Evolutionary conservation across 2,329 filamentous ascomycete genomes (phyloP), one percentile per base, ranked within the genome.

Genomic region (Fusarium pseudocircinatum): DNA sequence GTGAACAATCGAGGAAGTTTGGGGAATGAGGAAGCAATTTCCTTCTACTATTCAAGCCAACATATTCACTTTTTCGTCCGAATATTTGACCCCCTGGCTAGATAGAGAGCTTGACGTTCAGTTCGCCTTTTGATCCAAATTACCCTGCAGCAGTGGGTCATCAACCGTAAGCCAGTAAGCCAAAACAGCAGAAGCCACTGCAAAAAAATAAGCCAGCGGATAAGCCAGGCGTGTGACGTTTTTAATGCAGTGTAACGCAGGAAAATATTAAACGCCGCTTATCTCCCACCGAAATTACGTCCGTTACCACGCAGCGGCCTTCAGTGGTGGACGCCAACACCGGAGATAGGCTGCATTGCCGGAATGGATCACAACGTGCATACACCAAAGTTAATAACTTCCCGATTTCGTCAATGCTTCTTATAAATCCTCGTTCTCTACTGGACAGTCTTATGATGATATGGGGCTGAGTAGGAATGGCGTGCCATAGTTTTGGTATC

Each of bases 321-420:
- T 54, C 15, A 7, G n/a, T 2, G 15, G 10, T 11, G 36, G 2
- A 28, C 11, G 11, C 37, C 11, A 36, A 16, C 30, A 28, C 11
- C 54, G 54, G 54, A 58, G 30, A 36, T 58, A 58, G n/a, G 30
- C 40, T 49, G 15, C 54, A 58, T 36, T 58, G 24, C 54, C 40
- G 54, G n/a, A 32, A 16, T 56, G 52, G 37, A 32, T 20, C 37
- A 20, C 22, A 16, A 36, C 40, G 14, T 49, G 54, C 54, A 58
- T 58, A 26, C 24, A 18, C 5, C 12, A 24, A 20, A 4, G 26
- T n/a, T 30, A 18, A 24, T 0, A 8, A 5, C 28, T 28, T 58
- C 40, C 20, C 14, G 16, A 49, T n/a, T n/a, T 12, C 18, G 40
- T 36, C 54, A 49, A 58, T 58, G 40, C 20, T 49, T 14, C 26